A percentile compares a stretch with the other conserved stretches of the same genome.
Conservation (phyloP, 345 rosid genomes). For the Turnera subulata region DNA sequence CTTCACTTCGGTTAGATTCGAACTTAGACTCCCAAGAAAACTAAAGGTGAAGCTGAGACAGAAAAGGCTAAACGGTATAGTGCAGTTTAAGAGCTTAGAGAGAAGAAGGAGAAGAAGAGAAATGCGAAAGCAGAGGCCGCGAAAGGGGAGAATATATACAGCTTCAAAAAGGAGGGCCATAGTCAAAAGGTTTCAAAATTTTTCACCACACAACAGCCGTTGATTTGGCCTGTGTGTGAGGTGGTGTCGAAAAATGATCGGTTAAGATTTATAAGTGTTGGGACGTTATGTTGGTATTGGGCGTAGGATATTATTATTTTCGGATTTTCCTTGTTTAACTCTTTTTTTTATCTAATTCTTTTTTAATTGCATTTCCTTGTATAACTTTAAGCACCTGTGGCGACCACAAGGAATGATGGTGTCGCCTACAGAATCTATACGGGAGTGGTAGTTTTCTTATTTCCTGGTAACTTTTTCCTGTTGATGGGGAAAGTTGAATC, state of each 20-base stretch:
- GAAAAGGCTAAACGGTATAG: too few relatives aligned
- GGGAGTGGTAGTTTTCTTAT: neutral
- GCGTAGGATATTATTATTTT: too few relatives aligned
- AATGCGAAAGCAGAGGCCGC: conserved; percentile 1
- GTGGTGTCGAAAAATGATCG: neutral
- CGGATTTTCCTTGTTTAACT: too few relatives aligned
- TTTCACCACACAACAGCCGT: neutral
- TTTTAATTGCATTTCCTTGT: too few relatives aligned
- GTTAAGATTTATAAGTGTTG: conserved; percentile 2
- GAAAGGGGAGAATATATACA: conserved; percentile 7
- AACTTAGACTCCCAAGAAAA: too few relatives aligned
- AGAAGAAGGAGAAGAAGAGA: neutral
- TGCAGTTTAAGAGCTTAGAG: too few relatives aligned
- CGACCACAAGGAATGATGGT: conserved; percentile 19
- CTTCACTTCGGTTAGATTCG: too few relatives aligned
- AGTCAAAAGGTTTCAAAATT: conserved; percentile 7
- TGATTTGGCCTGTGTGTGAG: neutral
- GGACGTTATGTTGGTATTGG: too few relatives aligned
- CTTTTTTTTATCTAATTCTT: too few relatives aligned
- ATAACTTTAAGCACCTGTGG: too few relatives aligned
- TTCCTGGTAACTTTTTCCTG: neutral
- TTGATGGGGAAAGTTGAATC: too few relatives aligned
- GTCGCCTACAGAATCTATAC: conserved; percentile 17
- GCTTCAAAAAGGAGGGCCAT: neutral
- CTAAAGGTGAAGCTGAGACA: too few relatives aligned